Evolutionary conservation across 2,329 filamentous ascomycete species (phyloP).

Genomic region (Dendrostoma leiphaemia): DNA sequence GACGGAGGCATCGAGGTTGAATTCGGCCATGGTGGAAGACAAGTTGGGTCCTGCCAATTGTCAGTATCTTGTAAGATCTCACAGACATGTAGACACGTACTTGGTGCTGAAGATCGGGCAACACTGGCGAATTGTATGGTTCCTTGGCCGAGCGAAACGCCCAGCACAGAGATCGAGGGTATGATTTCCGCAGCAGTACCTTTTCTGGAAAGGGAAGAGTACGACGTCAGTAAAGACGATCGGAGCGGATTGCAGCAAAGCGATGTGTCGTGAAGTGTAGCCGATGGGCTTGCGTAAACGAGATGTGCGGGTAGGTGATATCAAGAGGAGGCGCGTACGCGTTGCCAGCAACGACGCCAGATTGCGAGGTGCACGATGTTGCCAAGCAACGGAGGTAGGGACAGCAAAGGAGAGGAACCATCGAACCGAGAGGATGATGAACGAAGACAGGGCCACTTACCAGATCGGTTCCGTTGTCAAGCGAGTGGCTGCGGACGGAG

Average conservation of each 20-base stretch:
- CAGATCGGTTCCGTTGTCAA: neutral
- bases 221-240: neutral
- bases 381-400: neutral
- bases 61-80: too few species aligned
- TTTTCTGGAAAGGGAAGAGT: neutral
- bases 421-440: neutral
- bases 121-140: neutral
- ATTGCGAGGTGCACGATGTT: neutral
- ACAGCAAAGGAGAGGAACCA: neutral
- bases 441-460: neutral
- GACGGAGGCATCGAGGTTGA: constrained; percentile 2
- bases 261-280: neutral
- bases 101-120: neutral
- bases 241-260: neutral
- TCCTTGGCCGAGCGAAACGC: too few species aligned
- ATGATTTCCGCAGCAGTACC: neutral
- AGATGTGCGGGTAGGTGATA: neutral
- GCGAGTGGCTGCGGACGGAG: neutral
- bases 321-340: neutral
- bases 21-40: neutral
- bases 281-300: neutral
- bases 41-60: neutral
- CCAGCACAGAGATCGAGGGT: neutral
- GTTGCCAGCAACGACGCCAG: neutral
- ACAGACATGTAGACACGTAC: neutral